These are phyloP conservation scores for Sherardia arvensis DNA, from an alignment of 257 asterid genomes.

Conservation along the genomic window DNA sequence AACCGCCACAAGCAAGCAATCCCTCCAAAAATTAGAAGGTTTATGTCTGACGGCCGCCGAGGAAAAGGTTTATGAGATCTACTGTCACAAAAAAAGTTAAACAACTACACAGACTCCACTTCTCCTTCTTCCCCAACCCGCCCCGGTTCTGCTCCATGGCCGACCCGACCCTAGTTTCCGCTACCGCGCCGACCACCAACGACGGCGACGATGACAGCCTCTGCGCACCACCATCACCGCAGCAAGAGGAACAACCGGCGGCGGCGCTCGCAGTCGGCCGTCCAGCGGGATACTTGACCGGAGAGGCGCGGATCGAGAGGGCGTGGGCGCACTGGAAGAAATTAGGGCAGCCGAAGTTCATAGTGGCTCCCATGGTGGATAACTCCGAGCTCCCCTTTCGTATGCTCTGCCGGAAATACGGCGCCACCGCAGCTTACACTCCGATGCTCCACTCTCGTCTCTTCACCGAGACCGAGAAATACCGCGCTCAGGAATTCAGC, in stretches of 20 bases:
- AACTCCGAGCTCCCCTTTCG: constrained; percentile 98
- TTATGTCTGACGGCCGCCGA: not conserved
- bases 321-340: constrained; percentile 92
- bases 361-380: constrained; percentile 97
- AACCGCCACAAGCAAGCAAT: not conserved
- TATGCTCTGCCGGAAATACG: constrained; percentile 84
- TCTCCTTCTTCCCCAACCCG: constrained; percentile 8
- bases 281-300: constrained; percentile 57
- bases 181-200: constrained; percentile 19
- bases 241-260: constrained; percentile 3
- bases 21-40: constrained; percentile 1
- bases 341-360: constrained; percentile 61
- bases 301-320: constrained; percentile 66
- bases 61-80: constrained; percentile 31
- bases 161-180: constrained; percentile 25
- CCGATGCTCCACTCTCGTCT: constrained; percentile 96
- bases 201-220: constrained; percentile 32
- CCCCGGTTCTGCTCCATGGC: constrained; percentile 40
- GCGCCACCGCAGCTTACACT: constrained; percentile 93
- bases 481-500: constrained; percentile 72
- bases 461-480: constrained; percentile 64
- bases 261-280: constrained; percentile 12
- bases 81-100: not conserved
- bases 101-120: constrained; percentile 8
- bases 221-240: constrained; percentile 19